Evolutionary conservation across 2,329 filamentous ascomycete genomes (phyloP).

Genomic region (Fusarium newnesense): DNA sequence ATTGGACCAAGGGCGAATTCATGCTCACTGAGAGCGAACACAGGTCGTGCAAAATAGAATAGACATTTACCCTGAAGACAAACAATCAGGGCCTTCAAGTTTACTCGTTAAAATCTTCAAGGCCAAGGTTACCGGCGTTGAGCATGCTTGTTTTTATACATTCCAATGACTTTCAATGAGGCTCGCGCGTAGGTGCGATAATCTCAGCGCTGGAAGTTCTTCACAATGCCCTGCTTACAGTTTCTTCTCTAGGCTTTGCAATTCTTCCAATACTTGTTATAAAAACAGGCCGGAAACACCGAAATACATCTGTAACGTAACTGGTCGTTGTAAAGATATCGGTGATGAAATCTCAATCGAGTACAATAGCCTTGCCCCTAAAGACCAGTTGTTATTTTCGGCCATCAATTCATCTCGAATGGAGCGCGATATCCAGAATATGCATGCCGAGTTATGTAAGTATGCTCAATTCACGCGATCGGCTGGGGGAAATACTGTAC

Average conservation of each 20-base stretch:
- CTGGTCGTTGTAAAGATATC: background rate
- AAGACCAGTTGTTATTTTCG: fast-evolving
- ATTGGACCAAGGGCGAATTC: background rate
- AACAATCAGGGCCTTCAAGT: fast-evolving
- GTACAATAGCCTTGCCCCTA: background rate
- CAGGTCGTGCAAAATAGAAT: background rate
- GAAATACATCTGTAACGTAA: background rate
- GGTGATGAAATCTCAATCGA: background rate
- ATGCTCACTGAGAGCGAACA: fast-evolving
- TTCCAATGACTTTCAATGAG: too few relatives aligned
- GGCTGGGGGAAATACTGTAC: background rate
- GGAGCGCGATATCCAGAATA: background rate
- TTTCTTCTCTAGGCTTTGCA: fast-evolving
- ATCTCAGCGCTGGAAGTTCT: background rate
- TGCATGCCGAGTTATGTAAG: fast-evolving
- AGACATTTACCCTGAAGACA: fast-evolving
- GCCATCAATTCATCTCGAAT: too few relatives aligned
- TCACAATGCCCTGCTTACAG: fast-evolving
- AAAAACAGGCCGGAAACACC: fast-evolving
- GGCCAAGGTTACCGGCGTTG: fast-evolving
- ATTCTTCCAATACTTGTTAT: fast-evolving
- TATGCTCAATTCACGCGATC: background rate
- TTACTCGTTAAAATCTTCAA: fast-evolving
- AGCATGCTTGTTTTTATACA: background rate
- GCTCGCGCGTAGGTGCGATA: too few relatives aligned